These are phyloP conservation scores for Volvox reticuliferus DNA, from an alignment of 139 green algal species.

Conservation along the genomic window DNA sequence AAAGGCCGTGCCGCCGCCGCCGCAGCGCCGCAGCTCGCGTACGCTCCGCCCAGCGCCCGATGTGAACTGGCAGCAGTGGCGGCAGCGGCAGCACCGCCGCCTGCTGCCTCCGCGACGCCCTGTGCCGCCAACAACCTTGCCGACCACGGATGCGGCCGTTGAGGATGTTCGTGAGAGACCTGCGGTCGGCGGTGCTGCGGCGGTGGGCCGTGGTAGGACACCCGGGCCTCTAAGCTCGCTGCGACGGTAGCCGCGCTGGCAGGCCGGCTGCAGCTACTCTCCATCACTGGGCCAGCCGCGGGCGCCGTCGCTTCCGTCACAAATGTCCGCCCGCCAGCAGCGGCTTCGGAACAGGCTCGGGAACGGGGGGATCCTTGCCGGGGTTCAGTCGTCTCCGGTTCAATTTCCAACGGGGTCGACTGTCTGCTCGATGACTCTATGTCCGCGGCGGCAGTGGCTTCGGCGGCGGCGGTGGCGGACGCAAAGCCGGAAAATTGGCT, in stretches of 20 bases:
- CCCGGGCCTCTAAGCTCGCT: background rate
- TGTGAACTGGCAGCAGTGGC: background rate
- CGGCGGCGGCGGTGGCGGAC: background rate
- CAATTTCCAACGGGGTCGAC: background rate
- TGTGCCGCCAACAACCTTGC: background rate
- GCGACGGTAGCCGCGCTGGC: background rate
- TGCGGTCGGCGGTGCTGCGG: background rate
- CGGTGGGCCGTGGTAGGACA: background rate
- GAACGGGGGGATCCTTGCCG: background rate
- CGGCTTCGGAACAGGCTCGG: background rate
- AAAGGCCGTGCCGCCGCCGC: slow-evolving; percentile 5
- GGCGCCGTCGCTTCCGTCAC: background rate
- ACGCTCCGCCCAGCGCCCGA: background rate
- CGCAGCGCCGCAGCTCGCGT: background rate
- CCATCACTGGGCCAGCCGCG: background rate
- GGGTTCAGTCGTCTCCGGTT: background rate
- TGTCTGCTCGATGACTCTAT: background rate
- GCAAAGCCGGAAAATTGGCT: background rate
- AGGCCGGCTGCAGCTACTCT: background rate
- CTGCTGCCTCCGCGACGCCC: background rate
- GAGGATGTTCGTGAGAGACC: background rate
- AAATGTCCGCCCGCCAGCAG: background rate
- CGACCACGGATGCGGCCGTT: background rate
- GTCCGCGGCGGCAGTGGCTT: background rate
- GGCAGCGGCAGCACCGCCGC: background rate